These are phyloP conservation scores for Deuterostichococcus epilithicus DNA, from an alignment of 139 green algal genomes.

Conservation along the genomic window DNA sequence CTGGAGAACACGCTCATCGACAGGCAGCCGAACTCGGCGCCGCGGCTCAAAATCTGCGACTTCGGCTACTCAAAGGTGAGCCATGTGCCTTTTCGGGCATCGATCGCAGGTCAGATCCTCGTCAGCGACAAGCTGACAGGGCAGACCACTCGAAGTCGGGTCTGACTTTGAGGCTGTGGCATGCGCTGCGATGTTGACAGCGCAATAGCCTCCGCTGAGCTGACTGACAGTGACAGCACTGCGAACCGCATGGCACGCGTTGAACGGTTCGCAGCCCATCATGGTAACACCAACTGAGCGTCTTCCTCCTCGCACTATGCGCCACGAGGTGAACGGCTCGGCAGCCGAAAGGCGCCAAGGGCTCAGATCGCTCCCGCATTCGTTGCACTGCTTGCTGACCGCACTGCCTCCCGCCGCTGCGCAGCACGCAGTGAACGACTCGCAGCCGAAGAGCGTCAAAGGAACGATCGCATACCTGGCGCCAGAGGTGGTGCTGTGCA, in stretches of 20 bases:
- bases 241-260: too few relatives aligned
- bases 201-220: constrained; percentile 37
- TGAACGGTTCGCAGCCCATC: too few relatives aligned
- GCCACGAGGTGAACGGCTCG: too few relatives aligned
- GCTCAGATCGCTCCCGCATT: background rate
- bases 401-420: background rate
- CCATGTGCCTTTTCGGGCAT: constrained; percentile 38
- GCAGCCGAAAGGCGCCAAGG: too few relatives aligned
- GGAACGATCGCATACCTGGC: constrained; percentile 32
- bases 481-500: background rate
- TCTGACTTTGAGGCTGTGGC: background rate
- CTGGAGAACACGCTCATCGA: constrained; percentile 93
- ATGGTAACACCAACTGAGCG: too few relatives aligned
- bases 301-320: too few relatives aligned
- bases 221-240: too few relatives aligned
- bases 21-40: constrained; percentile 43
- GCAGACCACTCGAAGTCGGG: too few relatives aligned
- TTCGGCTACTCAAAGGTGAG: constrained; percentile 74
- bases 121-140: background rate
- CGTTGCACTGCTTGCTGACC: background rate
- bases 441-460: constrained; percentile 29
- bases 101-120: constrained; percentile 42
- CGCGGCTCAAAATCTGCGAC: constrained; percentile 82
- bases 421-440: constrained; percentile 28
- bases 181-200: constrained; percentile 15